Evolutionary conservation across 2,329 filamentous ascomycete species (phyloP).

Genomic region (Curvularia spicifera): DNA sequence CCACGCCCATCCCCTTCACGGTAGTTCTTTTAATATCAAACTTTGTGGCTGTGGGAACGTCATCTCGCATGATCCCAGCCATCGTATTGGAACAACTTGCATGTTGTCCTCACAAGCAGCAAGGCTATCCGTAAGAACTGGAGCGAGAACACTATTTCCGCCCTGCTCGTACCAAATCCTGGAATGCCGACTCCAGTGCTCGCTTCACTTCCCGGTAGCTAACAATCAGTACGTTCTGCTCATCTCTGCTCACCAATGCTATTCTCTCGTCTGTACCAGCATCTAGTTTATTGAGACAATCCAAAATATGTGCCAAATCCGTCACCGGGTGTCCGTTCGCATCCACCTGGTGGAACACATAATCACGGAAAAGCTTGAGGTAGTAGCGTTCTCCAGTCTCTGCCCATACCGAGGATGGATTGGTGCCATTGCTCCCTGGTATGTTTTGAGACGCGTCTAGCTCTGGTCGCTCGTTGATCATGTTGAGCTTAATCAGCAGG

Average conservation of each 20-base stretch:
- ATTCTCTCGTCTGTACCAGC: conserved; percentile 87
- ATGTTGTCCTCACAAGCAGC: neutral
- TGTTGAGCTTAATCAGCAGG: conserved; percentile 80
- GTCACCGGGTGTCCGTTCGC: conserved; percentile 80
- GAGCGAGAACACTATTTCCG: conserved; percentile 36
- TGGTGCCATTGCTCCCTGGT: conserved; percentile 34
- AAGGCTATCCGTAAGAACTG: conserved; percentile 19
- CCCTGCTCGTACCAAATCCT: conserved; percentile 57
- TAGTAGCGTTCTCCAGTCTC: conserved; percentile 92
- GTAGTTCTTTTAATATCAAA: neutral
- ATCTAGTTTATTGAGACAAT: conserved; percentile 89
- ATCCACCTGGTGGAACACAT: conserved; percentile 96
- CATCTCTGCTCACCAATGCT: conserved; percentile 84
- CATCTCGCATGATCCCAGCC: neutral
- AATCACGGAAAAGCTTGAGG: conserved; percentile 94
- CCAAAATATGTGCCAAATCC: conserved; percentile 85
- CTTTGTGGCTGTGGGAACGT: neutral
- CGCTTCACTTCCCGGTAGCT: conserved; percentile 87
- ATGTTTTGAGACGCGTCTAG: conserved; percentile 70
- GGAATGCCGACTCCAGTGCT: conserved; percentile 66
- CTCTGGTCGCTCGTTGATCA: conserved; percentile 89
- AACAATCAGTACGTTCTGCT: conserved; percentile 86
- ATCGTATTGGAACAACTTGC: neutral
- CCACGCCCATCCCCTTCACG: neutral
- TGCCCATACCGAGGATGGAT: conserved; percentile 68